Evolutionary conservation across 768 basidiomycete genomes (phyloP), one percentile per base, ranked within the genome.

Genomic region (Brasilioporus rufonigricans): DNA sequence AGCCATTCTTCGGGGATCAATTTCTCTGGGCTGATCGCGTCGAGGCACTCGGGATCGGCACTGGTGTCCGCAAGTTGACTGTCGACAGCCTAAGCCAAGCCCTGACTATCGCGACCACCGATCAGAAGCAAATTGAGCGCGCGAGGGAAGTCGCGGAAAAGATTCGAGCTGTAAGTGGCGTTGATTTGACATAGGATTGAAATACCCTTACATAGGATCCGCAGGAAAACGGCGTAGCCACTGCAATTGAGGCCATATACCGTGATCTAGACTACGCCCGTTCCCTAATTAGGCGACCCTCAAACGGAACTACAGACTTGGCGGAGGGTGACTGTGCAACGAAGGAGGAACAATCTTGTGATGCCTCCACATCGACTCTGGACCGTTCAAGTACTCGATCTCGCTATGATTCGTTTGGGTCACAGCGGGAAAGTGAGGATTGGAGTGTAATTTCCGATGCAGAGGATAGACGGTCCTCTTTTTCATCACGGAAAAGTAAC

Each of bases 21-120:
- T 92, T 89, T 69, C 96, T 98, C 74, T 98, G 93, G 93, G 92
- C 93, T 4, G 93, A 99, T 71, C 87, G 96, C 27, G 93, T 98
- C n/a, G 93, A 97, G 70, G 93, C 94, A 2, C 80, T 99, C 39
- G 95, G 95, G 35, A 84, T 98, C 46, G 97, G 96, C 43, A 80
- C 86, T 29, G 84, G 88, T 48, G 86, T 99, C 48, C 83, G 91
- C 62, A 96, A 95, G 71, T 77, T 98, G 52, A 93, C 90, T 12
- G 86, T 87, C 14, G 82, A 90, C 16, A 76, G 76, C 45, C 73
- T 99, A 53, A 82, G 87, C 16, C 86, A 91, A 10, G 95, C 96
- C 0, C 77, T 99, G 39, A 65, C 79, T 29, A 70, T 78, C 29
- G 97, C 95, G 9, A 97, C 96, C 10, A 89, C 88, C 12, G 93